These are phyloP conservation scores for Colletotrichum echinochloae DNA, from an alignment of 2,329 filamentous ascomycete genomes.

Conservation along the genomic window DNA sequence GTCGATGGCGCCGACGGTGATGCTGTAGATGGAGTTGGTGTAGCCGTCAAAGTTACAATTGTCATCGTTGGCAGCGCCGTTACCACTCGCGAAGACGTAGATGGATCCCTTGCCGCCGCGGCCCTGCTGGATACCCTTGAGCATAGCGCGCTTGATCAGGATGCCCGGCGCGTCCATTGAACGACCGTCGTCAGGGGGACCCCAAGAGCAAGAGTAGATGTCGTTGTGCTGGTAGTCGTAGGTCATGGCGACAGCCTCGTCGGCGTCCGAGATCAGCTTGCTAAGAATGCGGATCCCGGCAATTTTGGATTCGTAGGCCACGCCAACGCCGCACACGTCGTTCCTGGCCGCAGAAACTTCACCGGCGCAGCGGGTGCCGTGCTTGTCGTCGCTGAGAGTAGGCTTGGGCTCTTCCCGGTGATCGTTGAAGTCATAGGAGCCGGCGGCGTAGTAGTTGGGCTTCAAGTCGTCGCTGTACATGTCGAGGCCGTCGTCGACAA, in stretches of 20 bases:
- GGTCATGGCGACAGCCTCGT: constrained; percentile 93
- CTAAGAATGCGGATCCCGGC: constrained; percentile 93
- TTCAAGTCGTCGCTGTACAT: constrained; percentile 95
- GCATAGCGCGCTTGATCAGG: constrained; percentile 89
- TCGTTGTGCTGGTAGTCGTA: constrained; percentile 92
- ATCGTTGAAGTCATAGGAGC: constrained; percentile 98
- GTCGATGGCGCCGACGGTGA: constrained; percentile 94
- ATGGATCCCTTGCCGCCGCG: constrained; percentile 87
- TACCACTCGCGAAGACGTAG: constrained; percentile 96
- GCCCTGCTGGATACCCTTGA: constrained; percentile 91
- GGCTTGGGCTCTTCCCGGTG: constrained; percentile 82
- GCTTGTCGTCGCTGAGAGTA: constrained; percentile 83
- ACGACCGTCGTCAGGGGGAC: constrained; percentile 90
- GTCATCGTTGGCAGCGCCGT: constrained; percentile 86
- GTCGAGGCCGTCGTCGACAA: constrained; percentile 95
- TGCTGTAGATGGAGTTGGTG: constrained; percentile 99
- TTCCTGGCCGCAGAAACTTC: constrained; percentile 95
- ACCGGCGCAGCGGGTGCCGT: constrained; percentile 94
- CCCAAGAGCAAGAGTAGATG: constrained; percentile 99
- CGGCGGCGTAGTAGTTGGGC: constrained; percentile 91
- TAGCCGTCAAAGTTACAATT: constrained; percentile 99
- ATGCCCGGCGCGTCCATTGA: constrained; percentile 96
- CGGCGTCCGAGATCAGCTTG: constrained; percentile 88
- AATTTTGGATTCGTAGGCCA: constrained; percentile 92
- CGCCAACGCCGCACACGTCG: constrained; percentile 92